Conservation (phyloP, 768 basidiomycete species). For the Grammothele lineata region DNA sequence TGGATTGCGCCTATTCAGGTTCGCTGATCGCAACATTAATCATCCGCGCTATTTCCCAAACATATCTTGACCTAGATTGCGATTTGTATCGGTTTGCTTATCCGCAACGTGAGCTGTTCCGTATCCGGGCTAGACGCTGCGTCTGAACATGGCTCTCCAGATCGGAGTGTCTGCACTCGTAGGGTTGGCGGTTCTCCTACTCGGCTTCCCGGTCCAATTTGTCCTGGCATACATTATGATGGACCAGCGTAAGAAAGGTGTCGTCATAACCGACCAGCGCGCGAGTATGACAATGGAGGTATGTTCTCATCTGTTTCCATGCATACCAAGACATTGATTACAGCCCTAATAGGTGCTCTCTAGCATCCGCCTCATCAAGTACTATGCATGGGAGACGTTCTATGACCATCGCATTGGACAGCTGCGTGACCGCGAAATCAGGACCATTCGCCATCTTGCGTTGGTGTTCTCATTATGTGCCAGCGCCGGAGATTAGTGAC, state of each 20-base stretch:
- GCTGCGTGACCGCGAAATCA: slow-evolving; percentile 69
- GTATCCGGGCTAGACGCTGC: too few relatives aligned
- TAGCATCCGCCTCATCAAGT: slow-evolving; percentile 90
- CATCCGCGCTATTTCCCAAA: too few relatives aligned
- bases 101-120: slow-evolving; percentile 21
- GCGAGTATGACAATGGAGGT: slow-evolving; percentile 62
- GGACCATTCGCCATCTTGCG: slow-evolving; percentile 38
- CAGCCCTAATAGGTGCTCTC: slow-evolving; percentile 4
- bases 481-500: too few relatives aligned
- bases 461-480: slow-evolving; percentile 15
- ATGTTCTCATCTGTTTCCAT: too few relatives aligned
- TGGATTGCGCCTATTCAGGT: slow-evolving; percentile 58
- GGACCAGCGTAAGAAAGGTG: slow-evolving; percentile 47
- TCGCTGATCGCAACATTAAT: too few relatives aligned
- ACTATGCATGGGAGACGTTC: slow-evolving; percentile 84
- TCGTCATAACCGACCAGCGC: slow-evolving; percentile 63
- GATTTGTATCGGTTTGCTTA: slow-evolving; percentile 57
- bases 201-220: slow-evolving; percentile 58
- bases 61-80: slow-evolving; percentile 40
- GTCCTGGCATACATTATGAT: slow-evolving; percentile 51
- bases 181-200: slow-evolving; percentile 34
- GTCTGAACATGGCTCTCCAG: background rate
- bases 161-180: slow-evolving; percentile 10
- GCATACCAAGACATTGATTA: too few relatives aligned
- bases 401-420: slow-evolving; percentile 69